Evolutionary conservation across 2,329 filamentous ascomycete genomes (phyloP), one percentile per base, ranked within the genome.

Genomic region (Emericellopsis cladophorae): DNA sequence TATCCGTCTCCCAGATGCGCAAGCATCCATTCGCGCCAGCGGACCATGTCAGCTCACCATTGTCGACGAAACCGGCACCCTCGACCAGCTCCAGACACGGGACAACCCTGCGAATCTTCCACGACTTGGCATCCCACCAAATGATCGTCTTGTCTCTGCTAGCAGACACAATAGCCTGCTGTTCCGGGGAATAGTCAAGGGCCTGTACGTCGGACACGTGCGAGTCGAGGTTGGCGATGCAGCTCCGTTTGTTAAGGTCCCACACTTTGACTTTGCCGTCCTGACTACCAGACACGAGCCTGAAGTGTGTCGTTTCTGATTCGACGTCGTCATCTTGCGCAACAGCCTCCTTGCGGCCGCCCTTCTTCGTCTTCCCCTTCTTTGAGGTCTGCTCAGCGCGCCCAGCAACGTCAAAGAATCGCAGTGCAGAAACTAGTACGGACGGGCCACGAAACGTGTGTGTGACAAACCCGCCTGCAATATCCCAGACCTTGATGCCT

Each of bases 401-500:
- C 46, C 64, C 61, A 21, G 79, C 70, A 14, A 85, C 68, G 54
- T 94, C 82, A 57, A 96, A 98, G 61, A 98, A 96, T 51, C 82
- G 81, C 15, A 98, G 68, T 0, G 92, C 87, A 11, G 92, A 95
- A 5, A 98, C 77, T 18, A 98, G 74, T 9, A 92, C 89, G 44
- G 88, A 88, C 42, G 94, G 90, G 2, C 89, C 89, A 50, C 90
- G 84, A 60, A 98, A 94, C 1, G 87, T 95, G 61, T 98, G 92
- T 23, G 93, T 98, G 26, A 88, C 79, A 59, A 84, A 96, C 18
- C 92, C 92, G 36, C 81, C 86, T 39, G 73, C 70, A 44, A 98
- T 87, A 61, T 98, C 92, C 90, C 90, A 98, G 40, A 98, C 81
- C 60, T 98, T 98, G 52, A 96, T 85, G 1, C 84, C 77, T 21